These are phyloP conservation scores for Claviceps sp. DNA, from an alignment of 2,329 filamentous ascomycete genomes.

Conservation along the genomic window DNA sequence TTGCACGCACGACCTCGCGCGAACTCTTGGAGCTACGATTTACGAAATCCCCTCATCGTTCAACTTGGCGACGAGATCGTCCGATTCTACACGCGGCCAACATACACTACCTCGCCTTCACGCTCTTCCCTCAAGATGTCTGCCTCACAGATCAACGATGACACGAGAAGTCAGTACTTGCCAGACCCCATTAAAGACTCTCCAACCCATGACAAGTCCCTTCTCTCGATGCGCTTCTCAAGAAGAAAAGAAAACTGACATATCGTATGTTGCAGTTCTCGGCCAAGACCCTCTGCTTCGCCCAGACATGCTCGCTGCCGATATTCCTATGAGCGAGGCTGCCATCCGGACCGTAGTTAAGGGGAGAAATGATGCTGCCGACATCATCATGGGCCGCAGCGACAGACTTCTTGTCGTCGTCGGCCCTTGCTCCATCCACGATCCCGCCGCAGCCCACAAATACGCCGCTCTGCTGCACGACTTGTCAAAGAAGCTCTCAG, in stretches of 20 bases:
- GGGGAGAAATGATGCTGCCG: constrained; percentile 54
- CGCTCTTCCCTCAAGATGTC: constrained; percentile 21
- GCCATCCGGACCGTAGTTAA: constrained; percentile 57
- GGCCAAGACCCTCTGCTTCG: constrained; percentile 90
- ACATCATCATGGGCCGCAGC: constrained; percentile 64
- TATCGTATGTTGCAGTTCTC: constrained; percentile 46
- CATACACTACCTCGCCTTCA: not conserved
- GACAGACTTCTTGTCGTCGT: constrained; percentile 90
- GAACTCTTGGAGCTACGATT: not conserved
- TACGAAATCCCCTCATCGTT: not conserved
- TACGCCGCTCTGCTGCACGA: constrained; percentile 71
- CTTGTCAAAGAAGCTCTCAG: constrained; percentile 64
- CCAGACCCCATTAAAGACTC: too few species aligned
- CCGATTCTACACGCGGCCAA: not conserved
- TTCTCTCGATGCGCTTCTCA: not conserved
- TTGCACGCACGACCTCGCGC: not conserved
- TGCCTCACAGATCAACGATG: constrained; percentile 30
- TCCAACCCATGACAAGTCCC: not conserved
- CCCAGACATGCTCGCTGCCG: constrained; percentile 71
- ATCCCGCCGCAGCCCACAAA: constrained; percentile 75
- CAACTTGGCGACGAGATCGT: not conserved
- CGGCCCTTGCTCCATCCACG: constrained; percentile 94
- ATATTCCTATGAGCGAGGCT: constrained; percentile 58
- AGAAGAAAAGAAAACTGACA: constrained; percentile 9
- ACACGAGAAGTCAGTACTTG: constrained; percentile 26